Conservation (phyloP, 140 eudicot genomes). For the Flaveria floridana region DNA sequence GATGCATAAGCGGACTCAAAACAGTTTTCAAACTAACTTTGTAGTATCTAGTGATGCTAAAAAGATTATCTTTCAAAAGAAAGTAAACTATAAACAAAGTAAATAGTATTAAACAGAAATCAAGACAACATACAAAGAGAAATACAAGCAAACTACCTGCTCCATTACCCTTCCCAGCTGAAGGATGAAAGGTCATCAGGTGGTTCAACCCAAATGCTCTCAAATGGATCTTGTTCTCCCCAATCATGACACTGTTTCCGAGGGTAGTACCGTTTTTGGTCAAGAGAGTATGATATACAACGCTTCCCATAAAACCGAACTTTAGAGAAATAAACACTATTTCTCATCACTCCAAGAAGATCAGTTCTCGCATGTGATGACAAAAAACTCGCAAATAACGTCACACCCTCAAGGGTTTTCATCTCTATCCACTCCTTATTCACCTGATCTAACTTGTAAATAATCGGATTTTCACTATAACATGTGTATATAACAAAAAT, state of each 20-base stretch:
- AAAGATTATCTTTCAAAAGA: background rate
- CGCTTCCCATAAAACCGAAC: constrained; percentile 80
- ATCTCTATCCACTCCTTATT: constrained; percentile 76
- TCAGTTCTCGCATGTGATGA: constrained; percentile 86
- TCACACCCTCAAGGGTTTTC: constrained; percentile 62
- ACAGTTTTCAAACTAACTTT: background rate
- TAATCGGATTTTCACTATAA: constrained; percentile 68
- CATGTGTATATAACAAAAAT: constrained; percentile 76
- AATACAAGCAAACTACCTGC: constrained; percentile 35
- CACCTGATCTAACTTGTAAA: constrained; percentile 64
- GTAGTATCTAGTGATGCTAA: background rate
- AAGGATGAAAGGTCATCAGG: constrained; percentile 64
- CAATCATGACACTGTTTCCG: constrained; percentile 85
- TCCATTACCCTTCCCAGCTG: constrained; percentile 36
- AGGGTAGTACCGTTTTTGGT: constrained; percentile 66
- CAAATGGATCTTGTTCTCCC: constrained; percentile 93
- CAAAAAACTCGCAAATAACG: constrained; percentile 77
- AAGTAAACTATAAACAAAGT: background rate
- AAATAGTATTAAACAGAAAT: background rate
- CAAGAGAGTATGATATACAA: constrained; percentile 75
- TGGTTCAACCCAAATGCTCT: constrained; percentile 88
- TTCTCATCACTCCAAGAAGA: constrained; percentile 77
- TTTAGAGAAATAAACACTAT: constrained; percentile 77
- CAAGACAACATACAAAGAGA: constrained; percentile 8
- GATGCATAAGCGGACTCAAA: background rate